Base-by-base conservation (phyloP, 1,284 basidiomycete species). In the Jaminaea rosea region DNA sequence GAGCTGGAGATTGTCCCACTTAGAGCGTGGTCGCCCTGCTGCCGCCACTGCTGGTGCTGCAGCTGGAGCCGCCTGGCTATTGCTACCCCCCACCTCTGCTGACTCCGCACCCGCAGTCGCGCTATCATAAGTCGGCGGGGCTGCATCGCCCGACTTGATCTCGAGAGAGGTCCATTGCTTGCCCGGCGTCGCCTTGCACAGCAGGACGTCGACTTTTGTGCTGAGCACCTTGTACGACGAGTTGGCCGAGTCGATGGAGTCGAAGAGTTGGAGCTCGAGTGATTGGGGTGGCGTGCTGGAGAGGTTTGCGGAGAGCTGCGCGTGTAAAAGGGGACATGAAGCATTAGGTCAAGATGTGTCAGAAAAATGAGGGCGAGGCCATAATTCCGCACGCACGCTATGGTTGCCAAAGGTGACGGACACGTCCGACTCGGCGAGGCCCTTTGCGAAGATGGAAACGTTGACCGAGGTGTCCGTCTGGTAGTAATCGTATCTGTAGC, bases 401-500 rank as follows among this genome's bases (percentile, higher is more conserved):
- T 42, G 39, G 19, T 42, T 11, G 13, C 19, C 47, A 32, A 52
- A 45, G 9, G 54, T 50, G 11, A 69, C 54, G 1, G 37, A 21
- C 11, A 73, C 53, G 9, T 64, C 44, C 15, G 61, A 58, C 6
- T 56, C n/a, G 0, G 53, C 52, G 0, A 56, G 58, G 7, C 60
- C 55, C 52, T 68, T 68, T 39, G 63, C 55, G 49, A 68, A 75
- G 46, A 75, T 42, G 1, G 63, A 65, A 2, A 75, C 26, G 36
- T 55, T 60, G 28, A 74, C 58, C 26, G 50, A 53, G 4, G 60
- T 60, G 39, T 63, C 67, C 0, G 72, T 74, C 56, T 75, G 73
- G 50, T 73, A 75, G 49, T 58, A 75, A 55, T 75, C 73, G 50
- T 67, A 58, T n/a, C 69, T 66, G 27, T 36, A 51, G 5, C 51